phyloP scores from a whole-genome alignment of 352 stramenopile species.

The Phytopythium litorale region DNA sequence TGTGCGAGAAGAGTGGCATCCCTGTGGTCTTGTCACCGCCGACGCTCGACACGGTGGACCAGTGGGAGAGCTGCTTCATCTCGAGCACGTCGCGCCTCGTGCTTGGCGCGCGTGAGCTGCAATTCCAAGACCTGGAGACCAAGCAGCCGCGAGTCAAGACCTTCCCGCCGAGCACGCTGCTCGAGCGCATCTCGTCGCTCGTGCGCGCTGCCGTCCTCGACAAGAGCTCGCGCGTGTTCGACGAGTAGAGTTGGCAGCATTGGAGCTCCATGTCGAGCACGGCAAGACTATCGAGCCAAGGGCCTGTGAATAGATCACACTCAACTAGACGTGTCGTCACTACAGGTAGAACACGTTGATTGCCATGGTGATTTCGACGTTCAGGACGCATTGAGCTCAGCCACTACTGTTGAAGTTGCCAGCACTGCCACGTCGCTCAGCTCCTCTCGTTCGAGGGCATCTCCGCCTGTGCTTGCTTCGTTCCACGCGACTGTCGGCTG shows the following conservation, averaged over 20 bases:
- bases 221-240: constrained; percentile 63
- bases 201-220: constrained; percentile 43
- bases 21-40: constrained; percentile 51
- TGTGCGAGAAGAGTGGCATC: constrained; percentile 49
- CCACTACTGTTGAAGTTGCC: background rate
- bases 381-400: background rate
- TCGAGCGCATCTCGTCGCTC: constrained; percentile 37
- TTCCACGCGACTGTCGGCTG: background rate
- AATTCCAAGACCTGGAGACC: constrained; percentile 39
- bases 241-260: constrained; percentile 8
- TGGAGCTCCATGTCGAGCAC: background rate
- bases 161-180: constrained; percentile 34
- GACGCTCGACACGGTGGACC: constrained; percentile 40
- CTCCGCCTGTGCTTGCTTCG: background rate
- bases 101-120: constrained; percentile 44
- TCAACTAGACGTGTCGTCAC: background rate
- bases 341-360: background rate
- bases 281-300: background rate
- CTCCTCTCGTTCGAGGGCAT: background rate
- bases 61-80: constrained; percentile 80
- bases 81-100: constrained; percentile 81
- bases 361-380: background rate
- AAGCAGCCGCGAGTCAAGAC: constrained; percentile 19
- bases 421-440: background rate
- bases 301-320: background rate